Evolutionary conservation across 2,329 filamentous ascomycete species (phyloP).

Genomic region (Stachybotrys elegans): DNA sequence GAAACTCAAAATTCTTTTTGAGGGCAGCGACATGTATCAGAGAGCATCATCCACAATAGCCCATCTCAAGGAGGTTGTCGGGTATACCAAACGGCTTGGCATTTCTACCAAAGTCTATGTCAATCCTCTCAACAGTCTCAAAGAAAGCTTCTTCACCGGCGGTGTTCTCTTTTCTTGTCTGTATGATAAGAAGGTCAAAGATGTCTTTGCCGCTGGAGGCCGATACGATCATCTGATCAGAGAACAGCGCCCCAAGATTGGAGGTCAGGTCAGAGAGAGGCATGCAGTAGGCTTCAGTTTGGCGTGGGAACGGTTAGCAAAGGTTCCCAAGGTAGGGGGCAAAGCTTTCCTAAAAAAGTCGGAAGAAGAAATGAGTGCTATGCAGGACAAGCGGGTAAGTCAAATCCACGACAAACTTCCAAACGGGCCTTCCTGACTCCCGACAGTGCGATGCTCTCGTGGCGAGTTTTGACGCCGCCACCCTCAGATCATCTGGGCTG

Average conservation of each 20-base stretch:
- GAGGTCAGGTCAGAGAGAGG: conserved; percentile 56
- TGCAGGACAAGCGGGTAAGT: conserved; percentile 57
- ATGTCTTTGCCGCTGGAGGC: conserved; percentile 89
- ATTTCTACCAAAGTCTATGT: conserved; percentile 77
- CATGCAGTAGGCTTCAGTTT: conserved; percentile 92
- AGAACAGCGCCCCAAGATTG: conserved; percentile 69
- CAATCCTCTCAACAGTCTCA: conserved; percentile 79
- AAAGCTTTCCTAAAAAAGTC: conserved; percentile 64
- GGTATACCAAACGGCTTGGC: conserved; percentile 70
- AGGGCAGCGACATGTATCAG: conserved; percentile 63
- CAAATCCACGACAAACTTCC: background rate
- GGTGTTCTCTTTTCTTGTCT: conserved; percentile 88
- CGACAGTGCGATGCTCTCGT: conserved; percentile 79
- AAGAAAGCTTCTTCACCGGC: conserved; percentile 83
- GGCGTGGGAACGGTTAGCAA: conserved; percentile 77
- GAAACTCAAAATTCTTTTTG: conserved; percentile 54
- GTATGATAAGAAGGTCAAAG: conserved; percentile 75
- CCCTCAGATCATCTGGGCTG: conserved; percentile 71
- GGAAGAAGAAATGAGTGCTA: conserved; percentile 53
- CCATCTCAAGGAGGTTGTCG: conserved; percentile 73
- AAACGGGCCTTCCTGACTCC: background rate
- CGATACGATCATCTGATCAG: conserved; percentile 87
- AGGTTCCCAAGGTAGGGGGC: conserved; percentile 51
- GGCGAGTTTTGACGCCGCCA: conserved; percentile 74
- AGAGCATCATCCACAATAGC: conserved; percentile 71